These are phyloP conservation scores for Beauveria bassiana DNA, from an alignment of 2,329 filamentous ascomycete species.

Conservation along the genomic window DNA sequence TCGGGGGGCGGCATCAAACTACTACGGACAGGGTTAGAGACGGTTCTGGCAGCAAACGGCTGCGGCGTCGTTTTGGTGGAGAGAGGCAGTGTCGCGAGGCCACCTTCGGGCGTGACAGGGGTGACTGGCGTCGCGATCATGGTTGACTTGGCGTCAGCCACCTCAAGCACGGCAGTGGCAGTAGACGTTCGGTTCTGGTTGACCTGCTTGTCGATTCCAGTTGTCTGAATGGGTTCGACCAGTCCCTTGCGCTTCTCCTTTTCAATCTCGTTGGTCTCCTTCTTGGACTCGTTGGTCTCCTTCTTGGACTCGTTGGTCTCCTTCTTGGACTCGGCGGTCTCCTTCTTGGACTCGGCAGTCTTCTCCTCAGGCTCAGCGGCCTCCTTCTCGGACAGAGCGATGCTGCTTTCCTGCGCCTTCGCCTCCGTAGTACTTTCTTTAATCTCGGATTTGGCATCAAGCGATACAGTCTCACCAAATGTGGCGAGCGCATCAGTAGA, in stretches of 20 bases:
- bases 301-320: background rate
- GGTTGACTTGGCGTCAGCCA: background rate
- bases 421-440: background rate
- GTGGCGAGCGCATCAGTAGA: conserved; percentile 6
- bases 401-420: background rate
- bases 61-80: conserved; percentile 20
- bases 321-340: background rate
- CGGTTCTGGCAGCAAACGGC: conserved; percentile 33
- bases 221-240: conserved; percentile 50
- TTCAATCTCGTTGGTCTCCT: background rate
- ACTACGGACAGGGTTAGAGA: conserved; percentile 39
- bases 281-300: background rate
- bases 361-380: too few relatives aligned
- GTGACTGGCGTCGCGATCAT: conserved; percentile 7
- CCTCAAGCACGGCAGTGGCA: conserved; percentile 39
- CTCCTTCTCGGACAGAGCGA: background rate
- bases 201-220: conserved; percentile 29
- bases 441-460: background rate
- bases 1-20: conserved; percentile 39
- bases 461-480: conserved; percentile 1
- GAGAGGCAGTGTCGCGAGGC: conserved; percentile 13
- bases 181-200: background rate
- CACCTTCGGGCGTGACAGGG: background rate
- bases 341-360: too few relatives aligned
- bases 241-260: conserved; percentile 19